phyloP scores from a whole-genome alignment of 2,329 filamentous ascomycete genomes.

The Colletotrichum sojae region DNA sequence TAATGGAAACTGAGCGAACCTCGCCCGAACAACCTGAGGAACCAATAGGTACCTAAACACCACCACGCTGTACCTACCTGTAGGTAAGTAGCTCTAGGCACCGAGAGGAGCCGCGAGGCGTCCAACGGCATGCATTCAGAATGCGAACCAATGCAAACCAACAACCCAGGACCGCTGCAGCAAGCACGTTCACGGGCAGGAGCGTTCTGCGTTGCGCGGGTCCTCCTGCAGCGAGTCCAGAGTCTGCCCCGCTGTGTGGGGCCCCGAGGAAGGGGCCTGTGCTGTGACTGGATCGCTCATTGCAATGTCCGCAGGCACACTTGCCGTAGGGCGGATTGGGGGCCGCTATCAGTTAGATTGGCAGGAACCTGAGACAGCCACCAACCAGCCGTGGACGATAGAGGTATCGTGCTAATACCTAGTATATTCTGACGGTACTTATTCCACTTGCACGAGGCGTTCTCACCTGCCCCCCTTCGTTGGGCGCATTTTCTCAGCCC shows the following conservation, averaged over 20 bases:
- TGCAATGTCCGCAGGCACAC: constrained; percentile 17
- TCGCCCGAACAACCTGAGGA: too few relatives aligned
- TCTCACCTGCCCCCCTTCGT: constrained; percentile 18
- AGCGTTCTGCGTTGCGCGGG: constrained; percentile 17
- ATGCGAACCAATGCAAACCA: neutral
- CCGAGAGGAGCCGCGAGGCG: neutral
- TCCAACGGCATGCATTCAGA: neutral
- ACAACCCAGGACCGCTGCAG: neutral
- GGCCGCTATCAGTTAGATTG: constrained; percentile 15
- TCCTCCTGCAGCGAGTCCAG: constrained; percentile 5
- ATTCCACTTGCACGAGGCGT: constrained; percentile 37
- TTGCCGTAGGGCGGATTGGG: constrained; percentile 34
- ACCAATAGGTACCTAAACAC: too few relatives aligned
- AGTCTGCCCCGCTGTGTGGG: constrained; percentile 19
- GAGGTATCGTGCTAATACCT: constrained; percentile 23
- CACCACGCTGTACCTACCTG: too few relatives aligned
- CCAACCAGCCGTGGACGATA: neutral
- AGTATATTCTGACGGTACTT: neutral
- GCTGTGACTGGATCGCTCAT: constrained; percentile 15
- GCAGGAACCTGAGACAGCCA: constrained; percentile 12
- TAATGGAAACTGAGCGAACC: neutral
- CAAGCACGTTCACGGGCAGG: too few relatives aligned
- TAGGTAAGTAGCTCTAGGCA: too few relatives aligned
- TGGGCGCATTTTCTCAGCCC: constrained; percentile 40
- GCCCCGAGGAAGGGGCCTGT: neutral